phyloP scores from a whole-genome alignment of 2,329 filamentous ascomycete species.

The Ceratocystiopsis brevicomis region DNA sequence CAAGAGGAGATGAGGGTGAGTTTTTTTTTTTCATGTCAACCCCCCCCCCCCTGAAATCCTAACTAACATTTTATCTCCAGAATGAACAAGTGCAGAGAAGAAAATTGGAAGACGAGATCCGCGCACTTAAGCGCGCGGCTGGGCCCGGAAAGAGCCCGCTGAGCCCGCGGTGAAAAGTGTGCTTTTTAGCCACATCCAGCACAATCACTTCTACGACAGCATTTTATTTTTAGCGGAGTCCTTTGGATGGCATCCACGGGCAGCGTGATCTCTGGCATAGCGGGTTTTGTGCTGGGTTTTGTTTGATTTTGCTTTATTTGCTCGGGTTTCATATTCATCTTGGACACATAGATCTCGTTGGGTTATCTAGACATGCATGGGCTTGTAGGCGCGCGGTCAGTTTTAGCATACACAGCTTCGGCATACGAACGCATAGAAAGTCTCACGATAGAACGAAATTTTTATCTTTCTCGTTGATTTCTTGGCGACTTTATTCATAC shows the following conservation, averaged over 20 bases:
- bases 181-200: no score
- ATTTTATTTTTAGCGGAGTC: no score
- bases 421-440: no score
- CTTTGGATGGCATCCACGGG: no score
- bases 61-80: constrained; percentile 18
- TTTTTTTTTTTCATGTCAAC: not conserved
- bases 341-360: no score
- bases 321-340: no score
- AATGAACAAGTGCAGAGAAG: constrained; percentile 29
- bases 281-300: not conserved
- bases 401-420: no score
- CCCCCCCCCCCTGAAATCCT: not conserved
- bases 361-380: no score
- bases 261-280: not conserved
- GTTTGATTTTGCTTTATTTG: not conserved
- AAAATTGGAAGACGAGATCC: constrained; percentile 32
- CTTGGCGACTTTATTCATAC: not conserved
- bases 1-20: constrained; percentile 34
- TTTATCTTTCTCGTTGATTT: not conserved
- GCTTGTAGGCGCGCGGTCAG: no score
- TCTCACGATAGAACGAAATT: no score
- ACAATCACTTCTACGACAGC: no score
- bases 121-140: constrained; percentile 22
- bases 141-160: constrained; percentile 25
- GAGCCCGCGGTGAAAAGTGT: constrained; percentile 17